Percentiles rank a stretch among this genome's conserved stretches.
phyloP scores from a whole-genome alignment of 441 rosid species.

The Adansonia rubrostipa region DNA sequence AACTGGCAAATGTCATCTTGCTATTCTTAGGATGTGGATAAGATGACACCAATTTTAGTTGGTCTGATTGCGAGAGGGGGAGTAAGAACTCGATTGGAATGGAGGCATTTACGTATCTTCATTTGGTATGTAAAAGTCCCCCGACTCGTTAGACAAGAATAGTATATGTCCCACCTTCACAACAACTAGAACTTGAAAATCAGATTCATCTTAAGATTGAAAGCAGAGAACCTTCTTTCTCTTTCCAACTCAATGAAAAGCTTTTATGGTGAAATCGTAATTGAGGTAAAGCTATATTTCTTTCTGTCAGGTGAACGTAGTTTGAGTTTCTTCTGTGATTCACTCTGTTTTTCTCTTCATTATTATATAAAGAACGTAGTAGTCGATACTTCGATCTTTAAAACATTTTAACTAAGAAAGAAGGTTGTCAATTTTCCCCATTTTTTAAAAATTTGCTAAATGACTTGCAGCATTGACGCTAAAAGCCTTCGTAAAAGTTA shows the following conservation, averaged over 20 bases:
- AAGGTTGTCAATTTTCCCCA: background rate
- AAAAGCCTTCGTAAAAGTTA: background rate
- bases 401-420: background rate
- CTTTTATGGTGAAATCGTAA: background rate
- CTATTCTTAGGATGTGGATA: background rate
- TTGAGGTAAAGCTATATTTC: constrained; percentile 11
- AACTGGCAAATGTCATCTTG: constrained; percentile 2
- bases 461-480: background rate
- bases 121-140: background rate
- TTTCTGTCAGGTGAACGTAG: background rate
- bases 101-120: background rate
- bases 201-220: background rate
- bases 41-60: constrained; percentile 16
- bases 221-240: background rate
- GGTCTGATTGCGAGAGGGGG: constrained; percentile 7
- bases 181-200: background rate
- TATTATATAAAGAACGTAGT: background rate
- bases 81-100: background rate
- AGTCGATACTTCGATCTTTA: background rate
- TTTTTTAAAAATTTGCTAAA: background rate
- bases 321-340: constrained; percentile 3
- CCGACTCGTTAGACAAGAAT: background rate
- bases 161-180: constrained; percentile 1
- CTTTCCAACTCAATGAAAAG: background rate
- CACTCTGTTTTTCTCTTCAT: background rate